These are phyloP conservation scores for Pseudocercospora musae DNA, from an alignment of 2,329 filamentous ascomycete species.

Conservation along the genomic window DNA sequence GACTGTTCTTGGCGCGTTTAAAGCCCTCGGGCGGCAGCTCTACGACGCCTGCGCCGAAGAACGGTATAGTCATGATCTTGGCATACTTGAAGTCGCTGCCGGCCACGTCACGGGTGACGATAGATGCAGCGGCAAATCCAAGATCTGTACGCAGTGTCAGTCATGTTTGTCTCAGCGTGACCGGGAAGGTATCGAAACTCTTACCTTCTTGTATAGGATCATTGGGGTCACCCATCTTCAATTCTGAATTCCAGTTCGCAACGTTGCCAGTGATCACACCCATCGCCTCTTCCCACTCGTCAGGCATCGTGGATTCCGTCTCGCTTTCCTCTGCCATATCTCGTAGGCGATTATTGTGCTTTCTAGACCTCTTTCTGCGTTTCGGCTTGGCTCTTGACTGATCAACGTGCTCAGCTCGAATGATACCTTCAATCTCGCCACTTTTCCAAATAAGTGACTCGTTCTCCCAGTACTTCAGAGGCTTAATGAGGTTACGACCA, in stretches of 20 bases:
- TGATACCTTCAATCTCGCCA: conserved; percentile 71
- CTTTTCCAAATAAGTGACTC: conserved; percentile 70
- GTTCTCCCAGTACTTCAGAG: conserved; percentile 81
- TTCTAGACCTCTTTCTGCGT: conserved; percentile 36
- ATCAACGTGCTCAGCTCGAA: conserved; percentile 65
- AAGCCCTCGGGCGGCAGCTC: conserved; percentile 78
- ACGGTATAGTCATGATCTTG: conserved; percentile 78
- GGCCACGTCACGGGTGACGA: conserved; percentile 57
- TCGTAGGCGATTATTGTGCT: conserved; percentile 33
- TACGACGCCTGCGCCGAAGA: conserved; percentile 86
- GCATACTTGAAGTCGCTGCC: conserved; percentile 78
- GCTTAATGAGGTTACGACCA: conserved; percentile 73
- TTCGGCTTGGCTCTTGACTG: conserved; percentile 27
- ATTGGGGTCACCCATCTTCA: conserved; percentile 33
- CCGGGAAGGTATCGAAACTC: conserved; percentile 12
- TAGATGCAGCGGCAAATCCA: conserved; percentile 57
- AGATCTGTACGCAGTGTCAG: conserved; percentile 47
- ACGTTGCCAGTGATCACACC: conserved; percentile 64
- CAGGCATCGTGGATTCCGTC: conserved; percentile 54
- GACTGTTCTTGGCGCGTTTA: conserved; percentile 86
- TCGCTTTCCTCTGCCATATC: conserved; percentile 42
- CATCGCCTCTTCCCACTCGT: conserved; percentile 69
- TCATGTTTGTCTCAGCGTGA: conserved; percentile 5
- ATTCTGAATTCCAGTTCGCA: conserved; percentile 50
- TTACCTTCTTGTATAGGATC: conserved; percentile 43